Evolutionary conservation across 1,284 basidiomycete species (phyloP), one percentile per base, ranked within the genome.

Genomic region (Ceratobasidium sp.): DNA sequence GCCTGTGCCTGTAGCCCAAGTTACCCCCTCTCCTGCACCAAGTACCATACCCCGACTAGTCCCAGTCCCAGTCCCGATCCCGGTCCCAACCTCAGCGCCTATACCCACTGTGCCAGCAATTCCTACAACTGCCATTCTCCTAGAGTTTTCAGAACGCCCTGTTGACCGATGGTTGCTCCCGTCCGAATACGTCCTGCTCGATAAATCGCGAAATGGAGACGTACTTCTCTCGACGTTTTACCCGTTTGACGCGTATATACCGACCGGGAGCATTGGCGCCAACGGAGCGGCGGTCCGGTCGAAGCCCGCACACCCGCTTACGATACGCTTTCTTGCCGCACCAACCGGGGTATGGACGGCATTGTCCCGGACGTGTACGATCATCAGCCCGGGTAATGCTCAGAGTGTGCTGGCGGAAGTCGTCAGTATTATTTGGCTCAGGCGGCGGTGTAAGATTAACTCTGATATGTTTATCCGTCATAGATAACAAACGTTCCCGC

Each of bases 221-320:
- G 51, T 76, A 12, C 73, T 42, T 12, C 40, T 76, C 18, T 76
- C 73, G n/a, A 76, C 73, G 5, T 76, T 76, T 20, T 76, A 76
- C 40, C 73, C 73, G 53, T 76, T 76, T 33, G 73, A 76, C 40
- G 73, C 73, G n/a, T 76, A 76, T 42, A 58, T 76, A 23, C 73
- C 73, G 23, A 44, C 18, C 51, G 70, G 70, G 3, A 20, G 70
- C 18, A n/a, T 64, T 2, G 67, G 67, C 13, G 39, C 67, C 28
- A 69, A 55, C n/a, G 67, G 49, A 13, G 28, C 39, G 23, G 23
- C 73, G 10, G 53, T 42, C 28, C 73, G 73, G 42, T 76, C 73
- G 12, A 76, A 76, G 40, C 73, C 73, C 13, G 73, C 73, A 2
- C 61, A 76, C 51, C 73, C 73, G n/a, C 61, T 76, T 42, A 76